phyloP scores from a whole-genome alignment of 73 alveolate genomes.

The Uronychia setigera region DNA sequence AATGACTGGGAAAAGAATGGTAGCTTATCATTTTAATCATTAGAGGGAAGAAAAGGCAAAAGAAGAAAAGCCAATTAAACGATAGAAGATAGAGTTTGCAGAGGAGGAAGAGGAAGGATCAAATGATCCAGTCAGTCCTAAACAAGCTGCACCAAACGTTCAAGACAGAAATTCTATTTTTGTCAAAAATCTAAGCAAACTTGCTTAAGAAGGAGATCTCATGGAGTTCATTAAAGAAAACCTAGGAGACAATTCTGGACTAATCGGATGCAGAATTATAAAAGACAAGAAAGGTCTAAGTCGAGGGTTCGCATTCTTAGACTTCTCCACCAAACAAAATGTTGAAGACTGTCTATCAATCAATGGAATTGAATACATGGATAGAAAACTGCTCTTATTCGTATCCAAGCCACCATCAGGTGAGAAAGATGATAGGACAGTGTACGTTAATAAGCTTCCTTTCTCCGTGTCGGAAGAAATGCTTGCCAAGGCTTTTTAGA shows the following conservation, averaged over 20 bases:
- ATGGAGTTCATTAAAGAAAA: neutral
- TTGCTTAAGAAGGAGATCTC: conserved; percentile 33
- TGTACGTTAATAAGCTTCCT: conserved; percentile 27
- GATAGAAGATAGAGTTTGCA: neutral
- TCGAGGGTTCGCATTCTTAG: conserved; percentile 36
- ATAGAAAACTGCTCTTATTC: conserved; percentile 1
- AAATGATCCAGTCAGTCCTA: too few relatives aligned
- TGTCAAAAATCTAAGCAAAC: conserved; percentile 17
- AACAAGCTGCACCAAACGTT: neutral
- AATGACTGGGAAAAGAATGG: too few relatives aligned
- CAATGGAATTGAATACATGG: conserved; percentile 3
- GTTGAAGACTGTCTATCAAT: conserved; percentile 26
- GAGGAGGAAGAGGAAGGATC: conserved; percentile 6
- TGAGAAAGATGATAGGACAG: conserved; percentile 35
- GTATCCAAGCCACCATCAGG: conserved; percentile 49
- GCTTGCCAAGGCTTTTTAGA: conserved; percentile 27
- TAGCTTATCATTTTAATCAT: too few relatives aligned
- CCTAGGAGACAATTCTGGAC: conserved; percentile 5
- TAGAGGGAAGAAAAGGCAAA: neutral
- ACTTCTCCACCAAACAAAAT: conserved; percentile 18
- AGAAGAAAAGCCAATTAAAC: neutral
- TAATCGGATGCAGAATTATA: conserved; percentile 24
- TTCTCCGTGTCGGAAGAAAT: conserved; percentile 30
- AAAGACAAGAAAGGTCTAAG: conserved; percentile 30
- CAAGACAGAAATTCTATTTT: neutral